Evolutionary conservation across 2,329 filamentous ascomycete species (phyloP).

Genomic region (Nemania serpens): DNA sequence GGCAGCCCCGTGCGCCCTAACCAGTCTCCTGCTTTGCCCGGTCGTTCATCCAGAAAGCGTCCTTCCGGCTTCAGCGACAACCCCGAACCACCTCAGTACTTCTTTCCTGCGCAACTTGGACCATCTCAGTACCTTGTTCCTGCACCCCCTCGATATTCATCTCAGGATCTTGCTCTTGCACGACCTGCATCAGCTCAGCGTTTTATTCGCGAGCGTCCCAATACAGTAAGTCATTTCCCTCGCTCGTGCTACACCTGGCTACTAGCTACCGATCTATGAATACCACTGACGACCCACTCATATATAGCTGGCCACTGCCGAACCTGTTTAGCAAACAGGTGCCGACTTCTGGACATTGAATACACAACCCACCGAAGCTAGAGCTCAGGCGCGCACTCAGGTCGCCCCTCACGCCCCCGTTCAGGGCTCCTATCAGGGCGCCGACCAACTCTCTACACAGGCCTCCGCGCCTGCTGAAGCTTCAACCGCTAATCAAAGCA

Average conservation of each 20-base stretch:
- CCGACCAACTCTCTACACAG: too few relatives aligned
- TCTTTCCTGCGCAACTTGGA: neutral
- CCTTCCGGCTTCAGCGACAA: neutral
- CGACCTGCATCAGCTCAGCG: too few relatives aligned
- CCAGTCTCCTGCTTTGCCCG: neutral
- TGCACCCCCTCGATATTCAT: neutral
- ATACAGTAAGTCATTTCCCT: conserved; percentile 5
- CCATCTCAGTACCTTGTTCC: neutral
- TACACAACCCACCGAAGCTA: neutral
- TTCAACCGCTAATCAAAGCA: neutral
- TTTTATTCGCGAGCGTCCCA: neutral
- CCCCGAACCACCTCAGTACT: conserved; percentile 3
- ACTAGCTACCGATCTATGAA: neutral
- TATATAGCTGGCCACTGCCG: conserved; percentile 19
- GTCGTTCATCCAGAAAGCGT: conserved; percentile 2
- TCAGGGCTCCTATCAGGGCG: too few relatives aligned
- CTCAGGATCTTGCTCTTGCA: neutral
- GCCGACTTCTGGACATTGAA: conserved; percentile 13
- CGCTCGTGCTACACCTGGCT: neutral
- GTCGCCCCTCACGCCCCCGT: too few relatives aligned
- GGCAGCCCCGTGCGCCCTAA: neutral
- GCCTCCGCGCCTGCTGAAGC: neutral
- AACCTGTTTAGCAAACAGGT: conserved; percentile 27
- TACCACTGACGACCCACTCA: conserved; percentile 8
- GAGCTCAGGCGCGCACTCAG: neutral